Conservation (phyloP, 179 eudicot species). For the Drosera spatulata region DNA sequence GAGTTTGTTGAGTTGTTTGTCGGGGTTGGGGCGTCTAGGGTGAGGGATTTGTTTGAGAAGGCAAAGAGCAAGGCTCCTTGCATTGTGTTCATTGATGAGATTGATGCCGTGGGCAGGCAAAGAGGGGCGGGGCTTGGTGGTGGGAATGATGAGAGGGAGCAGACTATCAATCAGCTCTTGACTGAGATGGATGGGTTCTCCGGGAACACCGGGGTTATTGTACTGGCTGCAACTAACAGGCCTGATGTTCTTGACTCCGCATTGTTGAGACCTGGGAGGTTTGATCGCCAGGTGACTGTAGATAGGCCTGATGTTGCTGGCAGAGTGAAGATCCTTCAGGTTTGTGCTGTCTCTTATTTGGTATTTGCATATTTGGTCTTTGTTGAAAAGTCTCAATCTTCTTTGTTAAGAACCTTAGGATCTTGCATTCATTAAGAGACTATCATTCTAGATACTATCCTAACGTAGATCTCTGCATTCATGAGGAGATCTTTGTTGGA, state of each 20-base stretch:
- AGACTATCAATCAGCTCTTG: conserved; percentile 95
- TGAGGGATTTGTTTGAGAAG: conserved; percentile 93
- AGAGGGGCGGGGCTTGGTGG: conserved; percentile 98
- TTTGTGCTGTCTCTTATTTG: conserved; percentile 53
- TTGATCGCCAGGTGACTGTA: conserved; percentile 94
- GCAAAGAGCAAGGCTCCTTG: conserved; percentile 97
- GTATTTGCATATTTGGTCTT: conserved; percentile 89
- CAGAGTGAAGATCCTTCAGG: conserved; percentile 96
- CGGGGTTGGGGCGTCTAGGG: conserved; percentile 97
- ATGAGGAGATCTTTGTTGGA: too few relatives aligned
- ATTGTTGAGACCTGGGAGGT: conserved; percentile 96
- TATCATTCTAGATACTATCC: too few relatives aligned
- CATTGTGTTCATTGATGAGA: conserved; percentile 96
- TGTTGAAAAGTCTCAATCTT: too few relatives aligned
- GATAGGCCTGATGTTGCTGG: conserved; percentile 99
- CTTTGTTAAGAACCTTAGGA: too few relatives aligned
- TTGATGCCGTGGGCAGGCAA: conserved; percentile 98
- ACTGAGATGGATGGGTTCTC: conserved; percentile 99
- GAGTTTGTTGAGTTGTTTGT: conserved; percentile 98
- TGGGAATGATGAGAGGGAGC: conserved; percentile 99
- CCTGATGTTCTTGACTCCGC: conserved; percentile 99
- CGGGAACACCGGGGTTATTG: conserved; percentile 93
- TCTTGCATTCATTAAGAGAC: too few relatives aligned
- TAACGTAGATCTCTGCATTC: too few relatives aligned
- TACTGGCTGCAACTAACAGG: conserved; percentile 92